These are phyloP conservation scores for Globisporangium lucens DNA, from an alignment of 352 stramenopile species.

Conservation along the genomic window DNA sequence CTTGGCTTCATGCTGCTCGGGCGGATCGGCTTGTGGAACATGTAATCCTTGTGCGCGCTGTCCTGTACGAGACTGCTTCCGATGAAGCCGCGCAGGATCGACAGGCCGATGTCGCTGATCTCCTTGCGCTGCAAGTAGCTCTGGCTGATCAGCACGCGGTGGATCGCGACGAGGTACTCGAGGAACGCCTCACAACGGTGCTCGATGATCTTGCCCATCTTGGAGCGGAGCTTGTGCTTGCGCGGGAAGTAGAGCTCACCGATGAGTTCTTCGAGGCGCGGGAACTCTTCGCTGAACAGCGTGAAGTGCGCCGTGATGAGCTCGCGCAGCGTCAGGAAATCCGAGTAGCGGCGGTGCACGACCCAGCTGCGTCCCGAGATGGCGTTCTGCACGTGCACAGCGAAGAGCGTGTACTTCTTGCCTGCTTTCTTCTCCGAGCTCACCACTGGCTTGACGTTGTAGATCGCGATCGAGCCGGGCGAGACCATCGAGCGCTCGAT, in stretches of 20 bases:
- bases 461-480: conserved; percentile 51
- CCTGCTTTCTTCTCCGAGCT: conserved; percentile 23
- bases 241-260: conserved; percentile 68
- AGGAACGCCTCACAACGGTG: conserved; percentile 65
- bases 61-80: conserved; percentile 57
- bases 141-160: conserved; percentile 62
- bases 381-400: conserved; percentile 67
- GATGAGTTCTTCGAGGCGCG: conserved; percentile 35
- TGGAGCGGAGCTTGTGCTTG: conserved; percentile 59
- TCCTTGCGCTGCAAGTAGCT: conserved; percentile 52
- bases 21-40: conserved; percentile 48
- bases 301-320: conserved; percentile 55
- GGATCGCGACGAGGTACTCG: conserved; percentile 56
- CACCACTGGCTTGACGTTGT: conserved; percentile 49
- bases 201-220: conserved; percentile 50
- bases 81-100: conserved; percentile 66
- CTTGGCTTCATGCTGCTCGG: conserved; percentile 38
- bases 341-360: conserved; percentile 60
- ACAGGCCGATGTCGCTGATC: conserved; percentile 57
- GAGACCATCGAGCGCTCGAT: conserved; percentile 69
- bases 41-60: conserved; percentile 52
- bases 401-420: conserved; percentile 56
- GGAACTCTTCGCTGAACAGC: conserved; percentile 49
- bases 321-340: conserved; percentile 59
- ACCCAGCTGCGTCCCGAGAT: conserved; percentile 71